Evolutionary conservation across 306 rosid species (phyloP).

Genomic region (Quercus alba): DNA sequence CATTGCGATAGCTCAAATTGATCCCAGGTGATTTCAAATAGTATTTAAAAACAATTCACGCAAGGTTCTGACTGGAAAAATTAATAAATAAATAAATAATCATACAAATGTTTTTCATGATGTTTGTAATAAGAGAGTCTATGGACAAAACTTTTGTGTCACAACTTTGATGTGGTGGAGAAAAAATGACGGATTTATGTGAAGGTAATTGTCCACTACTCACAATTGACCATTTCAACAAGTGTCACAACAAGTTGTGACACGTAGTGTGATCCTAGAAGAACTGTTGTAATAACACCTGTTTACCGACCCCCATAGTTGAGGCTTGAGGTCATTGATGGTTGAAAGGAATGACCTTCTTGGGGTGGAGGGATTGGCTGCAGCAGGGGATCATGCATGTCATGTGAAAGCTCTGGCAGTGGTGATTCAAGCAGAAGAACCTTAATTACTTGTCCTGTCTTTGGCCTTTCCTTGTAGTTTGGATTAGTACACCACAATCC

Average conservation of each 20-base stretch:
- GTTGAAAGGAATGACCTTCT: background rate
- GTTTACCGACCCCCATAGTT: constrained; percentile 20
- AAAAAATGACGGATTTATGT: no score
- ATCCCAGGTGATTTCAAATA: no score
- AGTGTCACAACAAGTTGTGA: no score
- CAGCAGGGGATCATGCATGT: constrained; percentile 28
- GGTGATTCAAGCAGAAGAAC: constrained; percentile 32
- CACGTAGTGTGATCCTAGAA: no score
- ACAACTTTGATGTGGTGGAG: no score
- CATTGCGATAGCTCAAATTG: no score
- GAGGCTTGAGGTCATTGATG: constrained; percentile 22
- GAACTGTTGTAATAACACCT: background rate
- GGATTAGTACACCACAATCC: constrained; percentile 48
- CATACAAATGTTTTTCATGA: background rate
- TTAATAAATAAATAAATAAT: background rate
- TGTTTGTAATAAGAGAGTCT: background rate
- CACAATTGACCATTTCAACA: no score
- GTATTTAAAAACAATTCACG: no score
- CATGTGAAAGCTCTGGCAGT: constrained; percentile 32
- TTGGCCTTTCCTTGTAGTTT: constrained; percentile 35
- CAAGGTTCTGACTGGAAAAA: no score
- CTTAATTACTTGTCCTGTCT: constrained; percentile 39
- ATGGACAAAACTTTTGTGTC: no score
- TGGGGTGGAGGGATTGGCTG: background rate
- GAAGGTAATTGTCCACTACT: no score